Base-by-base conservation (phyloP, 768 basidiomycete species). In the Hericium erinaceus region DNA sequence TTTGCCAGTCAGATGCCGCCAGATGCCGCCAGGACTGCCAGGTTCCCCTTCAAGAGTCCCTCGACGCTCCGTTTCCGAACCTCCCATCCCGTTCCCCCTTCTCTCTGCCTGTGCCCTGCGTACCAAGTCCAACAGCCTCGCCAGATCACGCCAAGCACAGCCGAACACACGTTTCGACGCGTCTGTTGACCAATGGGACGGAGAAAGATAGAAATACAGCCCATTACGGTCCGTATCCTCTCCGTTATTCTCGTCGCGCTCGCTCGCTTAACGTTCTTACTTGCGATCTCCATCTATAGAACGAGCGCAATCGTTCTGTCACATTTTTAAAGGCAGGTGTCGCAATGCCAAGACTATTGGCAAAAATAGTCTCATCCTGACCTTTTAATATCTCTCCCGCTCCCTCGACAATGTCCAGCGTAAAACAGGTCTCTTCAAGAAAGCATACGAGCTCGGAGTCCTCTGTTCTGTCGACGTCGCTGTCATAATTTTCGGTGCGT, bases 341-440 rank as follows among this genome's bases (percentile, higher is more conserved):
- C 66, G 22, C 58, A 48, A 39, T 60, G 59, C 64, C 57, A 60
- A 56, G 55, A 44, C 49, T 64, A 66, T 66, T 69, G 61, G 67
- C 63, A 60, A 58, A 58, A 68, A 69, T 71, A 68, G 72, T 83
- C 81, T 76, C 72, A 46, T 46, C 40, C 52, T 58, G 59, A 54
- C 58, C 61, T 56, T 44, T 56, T 57, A 56, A 61, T 56, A 52
- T 57, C 56, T 55, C 39, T 54, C 56, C 56, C 53, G 53, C 48
- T 64, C 56, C 56, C 7, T 33, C 33, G 33, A 33, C 33, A 33
- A 2, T 10, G 4, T 54, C 48, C 73, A 92, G 90, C 82, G 90
- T 65, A 91, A 92, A 77, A 89, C 89, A 59, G 90, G 89, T 4
- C 83, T 92, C 61, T 92, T 92, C 84, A 91, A 92, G 72, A 92